Base-by-base conservation (phyloP, 441 rosid species). In the Gossypium trilobum region DNA sequence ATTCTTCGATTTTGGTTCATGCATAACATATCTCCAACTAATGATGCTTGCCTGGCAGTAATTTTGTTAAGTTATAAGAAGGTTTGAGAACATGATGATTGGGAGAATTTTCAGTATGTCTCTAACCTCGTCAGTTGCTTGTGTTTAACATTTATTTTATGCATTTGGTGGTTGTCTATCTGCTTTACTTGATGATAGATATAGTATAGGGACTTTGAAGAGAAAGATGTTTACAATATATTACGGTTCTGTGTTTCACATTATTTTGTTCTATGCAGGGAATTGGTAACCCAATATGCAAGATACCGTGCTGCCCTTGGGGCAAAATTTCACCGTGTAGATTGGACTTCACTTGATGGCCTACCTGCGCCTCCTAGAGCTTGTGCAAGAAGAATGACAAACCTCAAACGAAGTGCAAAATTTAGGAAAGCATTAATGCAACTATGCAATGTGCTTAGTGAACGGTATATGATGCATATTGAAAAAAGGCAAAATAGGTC, bases 261-360 rank as follows among this genome's bases (percentile, higher is more conserved):
- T 57, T 23, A 73, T 56, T 76, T 4, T 82, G 73, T 71, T 74
- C 69, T 52, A 59, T 73, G 75, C 91, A 95, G 99, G 92, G 87
- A 88, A 80, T 74, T 95, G 77, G 80, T 95, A 82, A 89, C 83
- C 62, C 89, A 81, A 61, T 95, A 93, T 77, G 87, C 79, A 33
- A 88, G 87, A 81, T 82, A 89, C 67, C 92, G 98, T 50, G 92
- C 92, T 57, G 78, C 80, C 74, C 89, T 83, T 75, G 99, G 99
- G 81, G 84, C 93, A 64, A 95, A 88, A 80, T 78, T 87, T 81
- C 89, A 89, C 71, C 92, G 96, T 62, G 85, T 88, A 36, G 89
- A 80, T 74, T 95, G 98, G 99, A 76, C 82, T 68, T 78, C 85
- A 68, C 73, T 95, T 83, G 81, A 83, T 68, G 88, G 84, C 75